Evolutionary conservation across 257 asterid genomes (phyloP).

Genomic region (Solanum verrucosum): DNA sequence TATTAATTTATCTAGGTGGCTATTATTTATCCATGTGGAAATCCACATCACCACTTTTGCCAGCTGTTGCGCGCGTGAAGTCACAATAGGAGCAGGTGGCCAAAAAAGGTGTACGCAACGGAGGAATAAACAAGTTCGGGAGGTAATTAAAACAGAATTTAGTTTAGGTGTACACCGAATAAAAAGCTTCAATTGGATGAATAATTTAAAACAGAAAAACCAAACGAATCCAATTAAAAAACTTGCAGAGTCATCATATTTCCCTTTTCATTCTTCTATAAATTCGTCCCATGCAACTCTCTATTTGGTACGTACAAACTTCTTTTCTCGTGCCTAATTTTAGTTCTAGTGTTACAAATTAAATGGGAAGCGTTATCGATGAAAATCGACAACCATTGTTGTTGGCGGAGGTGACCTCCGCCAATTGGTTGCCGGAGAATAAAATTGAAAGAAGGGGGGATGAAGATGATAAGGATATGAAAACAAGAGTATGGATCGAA

Average conservation of each 20-base stretch:
- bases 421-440: not conserved
- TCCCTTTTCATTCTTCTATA: not conserved
- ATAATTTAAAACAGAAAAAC: too few species aligned
- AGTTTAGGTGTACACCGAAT: too few species aligned
- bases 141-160: too few species aligned
- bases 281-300: not conserved
- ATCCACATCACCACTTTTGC: too few species aligned
- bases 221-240: too few species aligned
- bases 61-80: too few species aligned
- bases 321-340: not conserved
- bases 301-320: not conserved
- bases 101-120: too few species aligned
- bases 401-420: not conserved
- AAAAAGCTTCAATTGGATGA: too few species aligned
- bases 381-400: not conserved
- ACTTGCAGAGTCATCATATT: not conserved
- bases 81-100: too few species aligned
- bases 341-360: not conserved
- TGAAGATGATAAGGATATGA: not conserved
- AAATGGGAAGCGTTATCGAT: not conserved
- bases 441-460: not conserved
- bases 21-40: too few species aligned
- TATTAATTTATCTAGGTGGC: too few species aligned
- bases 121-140: too few species aligned
- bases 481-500: constrained; percentile 15